These are phyloP conservation scores for Boletus rubroflammeus DNA, from an alignment of 768 basidiomycete genomes.

Conservation along the genomic window DNA sequence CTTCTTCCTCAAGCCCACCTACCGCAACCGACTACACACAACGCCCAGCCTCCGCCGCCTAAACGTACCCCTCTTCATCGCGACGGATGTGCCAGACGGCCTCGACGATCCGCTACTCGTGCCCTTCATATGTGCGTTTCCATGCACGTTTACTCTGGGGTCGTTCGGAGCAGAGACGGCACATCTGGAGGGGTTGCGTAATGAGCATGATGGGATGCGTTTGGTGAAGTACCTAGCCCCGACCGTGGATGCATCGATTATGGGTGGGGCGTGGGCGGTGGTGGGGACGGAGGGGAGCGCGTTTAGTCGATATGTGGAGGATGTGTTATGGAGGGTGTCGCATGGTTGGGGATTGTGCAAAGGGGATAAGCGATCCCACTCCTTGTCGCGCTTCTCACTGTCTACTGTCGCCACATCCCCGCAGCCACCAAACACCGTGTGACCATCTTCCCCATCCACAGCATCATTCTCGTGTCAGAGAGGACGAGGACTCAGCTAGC, in stretches of 20 bases:
- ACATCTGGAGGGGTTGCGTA: constrained; percentile 36
- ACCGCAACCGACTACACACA: constrained; percentile 39
- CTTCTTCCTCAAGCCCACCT: constrained; percentile 24
- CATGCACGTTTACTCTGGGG: constrained; percentile 56
- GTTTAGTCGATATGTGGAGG: constrained; percentile 65
- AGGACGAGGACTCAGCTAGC: no score
- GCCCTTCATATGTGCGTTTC: constrained; percentile 51
- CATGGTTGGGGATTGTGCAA: constrained; percentile 49
- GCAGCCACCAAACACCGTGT: no score
- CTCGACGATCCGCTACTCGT: constrained; percentile 40
- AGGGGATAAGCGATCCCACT: constrained; percentile 42
- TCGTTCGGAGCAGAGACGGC: constrained; percentile 42
- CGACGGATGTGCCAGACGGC: constrained; percentile 54
- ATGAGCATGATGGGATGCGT: constrained; percentile 45
- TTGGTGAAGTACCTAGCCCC: constrained; percentile 51
- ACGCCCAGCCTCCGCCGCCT: constrained; percentile 33
- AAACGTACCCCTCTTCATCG: constrained; percentile 61
- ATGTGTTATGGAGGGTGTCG: constrained; percentile 63
- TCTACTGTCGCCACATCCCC: no score
- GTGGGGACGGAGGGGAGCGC: constrained; percentile 75
- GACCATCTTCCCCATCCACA: no score
- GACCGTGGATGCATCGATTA: constrained; percentile 69
- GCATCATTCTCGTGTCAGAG: no score
- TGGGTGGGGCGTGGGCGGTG: constrained; percentile 51
- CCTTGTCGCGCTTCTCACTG: no score